Conservation (phyloP, 1,284 basidiomycete genomes). For the Malassezia sympodialis region DNA sequence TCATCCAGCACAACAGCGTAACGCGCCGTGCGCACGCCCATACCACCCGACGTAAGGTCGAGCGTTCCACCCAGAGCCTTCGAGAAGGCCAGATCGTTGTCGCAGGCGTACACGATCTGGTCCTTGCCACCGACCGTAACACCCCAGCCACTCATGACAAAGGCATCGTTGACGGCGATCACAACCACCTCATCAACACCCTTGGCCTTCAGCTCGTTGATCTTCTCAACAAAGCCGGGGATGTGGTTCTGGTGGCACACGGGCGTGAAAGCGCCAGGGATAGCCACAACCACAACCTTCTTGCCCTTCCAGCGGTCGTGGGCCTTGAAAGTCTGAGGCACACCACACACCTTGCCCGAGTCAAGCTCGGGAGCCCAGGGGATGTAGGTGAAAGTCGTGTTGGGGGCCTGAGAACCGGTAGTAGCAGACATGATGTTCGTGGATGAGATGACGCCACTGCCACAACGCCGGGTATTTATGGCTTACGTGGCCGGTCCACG, state of each 20-base stretch:
- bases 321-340: constrained; percentile 50
- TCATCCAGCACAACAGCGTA: constrained; percentile 65
- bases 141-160: constrained; percentile 57
- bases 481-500: neutral
- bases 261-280: constrained; percentile 58
- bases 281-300: constrained; percentile 67
- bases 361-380: constrained; percentile 61
- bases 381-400: constrained; percentile 58
- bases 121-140: constrained; percentile 60
- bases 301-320: constrained; percentile 65
- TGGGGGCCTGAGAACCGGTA: constrained; percentile 59
- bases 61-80: constrained; percentile 56
- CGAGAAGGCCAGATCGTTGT: constrained; percentile 60
- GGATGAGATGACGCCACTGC: neutral
- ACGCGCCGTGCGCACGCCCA: constrained; percentile 61
- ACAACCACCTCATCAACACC: constrained; percentile 59
- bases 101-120: constrained; percentile 62
- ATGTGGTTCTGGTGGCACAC: constrained; percentile 51
- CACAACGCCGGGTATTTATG: neutral
- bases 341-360: constrained; percentile 49
- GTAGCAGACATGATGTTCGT: neutral
- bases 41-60: constrained; percentile 55
- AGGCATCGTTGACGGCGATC: constrained; percentile 44
- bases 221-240: constrained; percentile 60
- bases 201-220: constrained; percentile 62